A percentile compares a stretch with the other conserved stretches of the same genome.
These are phyloP conservation scores for Medicago arabica DNA, from an alignment of 306 rosid genomes.

Conservation along the genomic window DNA sequence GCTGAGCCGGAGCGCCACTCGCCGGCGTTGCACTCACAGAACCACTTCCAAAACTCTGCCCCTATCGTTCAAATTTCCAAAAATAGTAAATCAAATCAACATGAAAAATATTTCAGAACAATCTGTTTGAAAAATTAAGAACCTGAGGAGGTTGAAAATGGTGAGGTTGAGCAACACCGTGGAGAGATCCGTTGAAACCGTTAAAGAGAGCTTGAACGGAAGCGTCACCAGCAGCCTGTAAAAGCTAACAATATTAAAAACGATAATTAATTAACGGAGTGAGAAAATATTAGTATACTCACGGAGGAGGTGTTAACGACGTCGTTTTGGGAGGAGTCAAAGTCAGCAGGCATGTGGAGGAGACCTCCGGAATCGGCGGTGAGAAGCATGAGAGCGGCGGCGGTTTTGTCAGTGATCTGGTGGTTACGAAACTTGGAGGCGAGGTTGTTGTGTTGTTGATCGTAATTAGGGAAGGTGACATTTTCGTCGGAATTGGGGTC, in stretches of 20 bases:
- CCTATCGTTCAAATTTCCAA: conserved; percentile 25
- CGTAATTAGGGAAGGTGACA: conserved; percentile 52
- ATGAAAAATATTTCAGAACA: neutral
- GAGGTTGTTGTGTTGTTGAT: conserved; percentile 62
- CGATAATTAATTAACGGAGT: neutral
- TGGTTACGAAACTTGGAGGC: conserved; percentile 76
- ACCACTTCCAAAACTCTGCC: conserved; percentile 61
- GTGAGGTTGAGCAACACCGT: conserved; percentile 45
- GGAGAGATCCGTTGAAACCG: conserved; percentile 69
- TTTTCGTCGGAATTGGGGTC: conserved; percentile 46
- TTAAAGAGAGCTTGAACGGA: conserved; percentile 62
- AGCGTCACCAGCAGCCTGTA: conserved; percentile 53
- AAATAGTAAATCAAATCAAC: neutral
- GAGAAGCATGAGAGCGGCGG: conserved; percentile 72
- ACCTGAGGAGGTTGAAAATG: conserved; percentile 77
- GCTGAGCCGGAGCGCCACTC: conserved; percentile 63
- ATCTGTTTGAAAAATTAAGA: neutral
- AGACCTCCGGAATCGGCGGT: conserved; percentile 51
- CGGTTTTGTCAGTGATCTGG: conserved; percentile 61
- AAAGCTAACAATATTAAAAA: conserved; percentile 8
- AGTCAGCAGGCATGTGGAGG: conserved; percentile 57
- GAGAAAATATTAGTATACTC: neutral
- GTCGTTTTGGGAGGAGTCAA: conserved; percentile 68
- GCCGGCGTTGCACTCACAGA: conserved; percentile 50
- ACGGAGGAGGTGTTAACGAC: conserved; percentile 70